phyloP scores from a whole-genome alignment of 164 flowering plant species.

The Tetrastigma voinierianum region DNA sequence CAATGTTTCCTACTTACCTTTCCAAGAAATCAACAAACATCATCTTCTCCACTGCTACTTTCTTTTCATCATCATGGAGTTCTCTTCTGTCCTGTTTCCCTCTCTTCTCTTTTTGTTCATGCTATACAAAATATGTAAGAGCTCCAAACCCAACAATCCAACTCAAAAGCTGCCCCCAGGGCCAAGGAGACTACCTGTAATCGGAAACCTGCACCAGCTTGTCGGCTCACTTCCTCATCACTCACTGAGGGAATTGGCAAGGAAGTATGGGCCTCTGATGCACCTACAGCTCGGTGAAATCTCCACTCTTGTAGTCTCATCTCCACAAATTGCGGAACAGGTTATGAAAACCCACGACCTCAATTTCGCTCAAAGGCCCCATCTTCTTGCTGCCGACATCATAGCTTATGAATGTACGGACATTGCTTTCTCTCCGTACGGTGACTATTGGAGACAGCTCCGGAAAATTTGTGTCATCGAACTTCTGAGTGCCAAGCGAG shows the following conservation, averaged over 20 bases:
- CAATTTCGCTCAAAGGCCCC: neutral
- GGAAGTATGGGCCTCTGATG: neutral
- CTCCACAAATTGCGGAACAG: neutral
- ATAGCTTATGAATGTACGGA: neutral
- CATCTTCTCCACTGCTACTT: too few relatives aligned
- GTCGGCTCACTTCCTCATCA: neutral
- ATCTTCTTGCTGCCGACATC: neutral
- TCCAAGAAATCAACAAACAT: too few relatives aligned
- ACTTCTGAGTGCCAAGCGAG: neutral
- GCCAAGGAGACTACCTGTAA: too few relatives aligned
- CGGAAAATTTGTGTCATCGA: neutral
- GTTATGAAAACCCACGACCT: neutral
- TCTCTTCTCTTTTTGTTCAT: too few relatives aligned
- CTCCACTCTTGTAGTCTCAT: neutral
- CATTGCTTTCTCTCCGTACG: neutral
- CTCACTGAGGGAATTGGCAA: too few relatives aligned
- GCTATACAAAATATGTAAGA: too few relatives aligned
- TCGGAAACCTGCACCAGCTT: neutral
- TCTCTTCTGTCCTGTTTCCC: too few relatives aligned
- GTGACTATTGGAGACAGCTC: neutral
- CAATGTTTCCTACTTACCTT: too few relatives aligned
- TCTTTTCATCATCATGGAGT: too few relatives aligned
- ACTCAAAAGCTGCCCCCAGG: too few relatives aligned
- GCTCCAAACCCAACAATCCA: too few relatives aligned
- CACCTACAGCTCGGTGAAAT: neutral